Base-by-base conservation (phyloP, 805 yeast species). In the Vanderwaltozyma yarrowii region DNA sequence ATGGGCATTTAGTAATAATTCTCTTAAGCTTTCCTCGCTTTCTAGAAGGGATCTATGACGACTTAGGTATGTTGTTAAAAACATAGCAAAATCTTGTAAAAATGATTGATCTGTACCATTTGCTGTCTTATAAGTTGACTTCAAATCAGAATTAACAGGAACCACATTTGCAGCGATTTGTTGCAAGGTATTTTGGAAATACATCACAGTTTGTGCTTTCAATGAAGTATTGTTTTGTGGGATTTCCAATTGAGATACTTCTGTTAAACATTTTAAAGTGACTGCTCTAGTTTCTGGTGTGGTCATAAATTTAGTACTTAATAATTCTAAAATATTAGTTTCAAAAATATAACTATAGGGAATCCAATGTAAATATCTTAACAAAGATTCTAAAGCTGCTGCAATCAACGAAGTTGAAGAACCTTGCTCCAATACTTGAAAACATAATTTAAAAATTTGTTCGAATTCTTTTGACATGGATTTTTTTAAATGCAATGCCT, bases 81-180 rank as follows among this genome's bases (percentile, higher is more conserved):
- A 92, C 82, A 89, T 79, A 14, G 96, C 95, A 53, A 92, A 73
- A 66, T 92, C 96, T 63, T 92, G 96, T 50, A 92, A 73, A 54
- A 88, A 88, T 28, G 92, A 88, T 67, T 92, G 97, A 56, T 89
- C 96, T 32, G 74, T 68, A 16, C 94, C 74, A 54, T 72, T 74
- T 6, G 95, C 95, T 47, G 70, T 67, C 36, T 73, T 70, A 62
- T 92, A 92, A 20, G 83, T 75, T 36, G 69, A 69, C 49, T 73
- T 76, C 51, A 92, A 69, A 52, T 88, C 84, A 4, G 86, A 71
- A 27, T 72, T 67, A 16, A 77, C 69, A 2, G 96, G 95, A 9
- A 92, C 71, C 31, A 86, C 76, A 30, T 62, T 61, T 34, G 69
- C 60, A 36, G 67, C 67, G 44, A 92, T 72, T 48, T 78, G 78